These are phyloP conservation scores for Vaucheria bursata DNA, from an alignment of 352 stramenopile species.

Conservation along the genomic window DNA sequence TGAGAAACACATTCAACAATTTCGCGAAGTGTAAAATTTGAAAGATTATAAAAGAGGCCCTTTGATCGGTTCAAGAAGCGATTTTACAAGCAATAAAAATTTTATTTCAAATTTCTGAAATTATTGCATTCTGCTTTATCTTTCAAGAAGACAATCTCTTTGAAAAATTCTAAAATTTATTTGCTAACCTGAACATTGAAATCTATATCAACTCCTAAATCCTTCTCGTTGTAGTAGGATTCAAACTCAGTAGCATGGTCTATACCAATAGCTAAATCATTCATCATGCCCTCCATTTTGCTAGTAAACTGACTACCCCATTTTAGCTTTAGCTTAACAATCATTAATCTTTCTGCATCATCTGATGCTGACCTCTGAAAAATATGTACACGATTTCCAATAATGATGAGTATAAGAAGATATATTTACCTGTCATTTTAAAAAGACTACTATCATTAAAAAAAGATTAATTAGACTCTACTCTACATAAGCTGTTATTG, in stretches of 20 bases:
- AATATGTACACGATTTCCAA: too few relatives aligned
- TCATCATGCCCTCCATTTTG: conserved; percentile 99
- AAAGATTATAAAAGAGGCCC: too few relatives aligned
- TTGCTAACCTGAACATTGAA: conserved; percentile 47
- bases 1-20: not conserved
- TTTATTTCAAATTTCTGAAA: not conserved
- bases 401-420: too few relatives aligned
- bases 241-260: conserved; percentile 95
- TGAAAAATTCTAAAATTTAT: not conserved
- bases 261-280: conserved; percentile 89
- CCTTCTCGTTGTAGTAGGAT: conserved; percentile 65
- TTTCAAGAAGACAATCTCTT: not conserved
- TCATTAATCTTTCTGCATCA: conserved; percentile 97
- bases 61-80: not conserved
- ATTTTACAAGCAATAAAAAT: not conserved
- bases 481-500: not conserved
- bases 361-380: conserved; percentile 86
- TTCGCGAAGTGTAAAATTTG: too few relatives aligned
- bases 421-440: not conserved
- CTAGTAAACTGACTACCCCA: conserved; percentile 98
- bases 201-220: conserved; percentile 27
- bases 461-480: not conserved
- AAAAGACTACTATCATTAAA: not conserved
- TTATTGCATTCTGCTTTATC: not conserved
- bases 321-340: conserved; percentile 96